Evolutionary conservation across 1,139 yeast species (phyloP).

Genomic region (Diutina catenulata): DNA sequence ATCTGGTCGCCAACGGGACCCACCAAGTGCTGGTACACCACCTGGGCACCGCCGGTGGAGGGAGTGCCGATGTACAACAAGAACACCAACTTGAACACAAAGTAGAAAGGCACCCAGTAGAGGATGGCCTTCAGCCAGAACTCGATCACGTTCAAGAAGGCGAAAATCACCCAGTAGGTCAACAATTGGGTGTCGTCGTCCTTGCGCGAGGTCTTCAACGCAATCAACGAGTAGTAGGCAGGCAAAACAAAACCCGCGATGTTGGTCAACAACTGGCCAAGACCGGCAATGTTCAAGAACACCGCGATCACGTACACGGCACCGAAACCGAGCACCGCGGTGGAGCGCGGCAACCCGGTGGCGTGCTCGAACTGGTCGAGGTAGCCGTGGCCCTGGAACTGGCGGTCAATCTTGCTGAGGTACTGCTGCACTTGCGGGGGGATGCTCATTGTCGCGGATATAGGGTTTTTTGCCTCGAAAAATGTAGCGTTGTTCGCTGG

Average conservation of each 20-base stretch:
- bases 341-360: conserved; percentile 80
- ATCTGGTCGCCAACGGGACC: conserved; percentile 3
- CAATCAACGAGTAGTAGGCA: conserved; percentile 77
- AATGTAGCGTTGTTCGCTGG: too few relatives aligned
- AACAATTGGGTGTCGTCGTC: conserved; percentile 78
- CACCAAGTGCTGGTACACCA: conserved; percentile 37
- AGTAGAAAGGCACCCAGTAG: conserved; percentile 94
- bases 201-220: conserved; percentile 59
- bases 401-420: conserved; percentile 1
- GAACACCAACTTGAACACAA: conserved; percentile 81
- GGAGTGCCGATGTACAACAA: conserved; percentile 87
- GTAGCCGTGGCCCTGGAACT: neutral
- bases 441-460: neutral
- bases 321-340: conserved; percentile 58
- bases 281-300: conserved; percentile 83
- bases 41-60: conserved; percentile 70
- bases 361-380: conserved; percentile 48
- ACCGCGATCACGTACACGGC: conserved; percentile 62
- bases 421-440: conserved; percentile 4
- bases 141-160: conserved; percentile 79
- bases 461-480: too few relatives aligned
- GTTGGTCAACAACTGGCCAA: conserved; percentile 88
- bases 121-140: conserved; percentile 91
- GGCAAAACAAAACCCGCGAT: conserved; percentile 87
- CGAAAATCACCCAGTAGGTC: conserved; percentile 96